phyloP scores from a whole-genome alignment of 2,329 filamentous ascomycete genomes.

The Trichoderma sp. region DNA sequence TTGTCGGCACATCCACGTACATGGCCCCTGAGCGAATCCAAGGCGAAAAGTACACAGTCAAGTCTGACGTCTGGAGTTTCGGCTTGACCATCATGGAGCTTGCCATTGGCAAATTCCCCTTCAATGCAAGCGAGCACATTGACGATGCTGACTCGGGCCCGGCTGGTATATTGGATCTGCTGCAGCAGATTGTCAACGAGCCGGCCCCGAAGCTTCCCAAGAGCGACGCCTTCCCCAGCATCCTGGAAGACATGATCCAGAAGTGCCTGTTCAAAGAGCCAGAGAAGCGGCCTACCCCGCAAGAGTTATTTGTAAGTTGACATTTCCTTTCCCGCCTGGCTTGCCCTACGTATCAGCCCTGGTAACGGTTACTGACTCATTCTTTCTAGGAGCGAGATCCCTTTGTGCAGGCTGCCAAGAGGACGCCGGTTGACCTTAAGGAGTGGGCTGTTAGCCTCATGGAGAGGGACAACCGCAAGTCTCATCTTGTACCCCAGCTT shows the following conservation, averaged over 20 bases:
- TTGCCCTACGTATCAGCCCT: too few species aligned
- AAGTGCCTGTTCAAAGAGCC: slow-evolving; percentile 92
- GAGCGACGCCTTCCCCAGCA: slow-evolving; percentile 93
- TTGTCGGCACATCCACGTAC: slow-evolving; percentile 97
- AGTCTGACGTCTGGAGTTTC: slow-evolving; percentile 98
- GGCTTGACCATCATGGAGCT: slow-evolving; percentile 94
- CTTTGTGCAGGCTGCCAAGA: slow-evolving; percentile 93
- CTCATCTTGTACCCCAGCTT: slow-evolving; percentile 77
- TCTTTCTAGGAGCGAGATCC: slow-evolving; percentile 73
- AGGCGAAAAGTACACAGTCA: slow-evolving; percentile 94
- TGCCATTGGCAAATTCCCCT: slow-evolving; percentile 95
- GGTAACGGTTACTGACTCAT: slow-evolving; percentile 16
- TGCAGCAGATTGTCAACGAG: slow-evolving; percentile 97
- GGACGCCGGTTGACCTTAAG: slow-evolving; percentile 88
- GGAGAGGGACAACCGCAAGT: slow-evolving; percentile 93
- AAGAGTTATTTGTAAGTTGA: slow-evolving; percentile 79
- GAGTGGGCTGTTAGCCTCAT: slow-evolving; percentile 94
- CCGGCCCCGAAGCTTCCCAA: slow-evolving; percentile 90
- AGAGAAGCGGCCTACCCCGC: slow-evolving; percentile 83
- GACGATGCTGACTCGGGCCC: slow-evolving; percentile 77
- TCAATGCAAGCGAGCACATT: slow-evolving; percentile 68
- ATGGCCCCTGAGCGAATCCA: slow-evolving; percentile 99
- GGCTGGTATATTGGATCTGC: slow-evolving; percentile 88
- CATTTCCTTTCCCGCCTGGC: neutral
- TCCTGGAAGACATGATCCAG: slow-evolving; percentile 94